These are phyloP conservation scores for Sphagnum contortum DNA, from an alignment of 225 moss, liverwort and hornwort species.

Conservation along the genomic window DNA sequence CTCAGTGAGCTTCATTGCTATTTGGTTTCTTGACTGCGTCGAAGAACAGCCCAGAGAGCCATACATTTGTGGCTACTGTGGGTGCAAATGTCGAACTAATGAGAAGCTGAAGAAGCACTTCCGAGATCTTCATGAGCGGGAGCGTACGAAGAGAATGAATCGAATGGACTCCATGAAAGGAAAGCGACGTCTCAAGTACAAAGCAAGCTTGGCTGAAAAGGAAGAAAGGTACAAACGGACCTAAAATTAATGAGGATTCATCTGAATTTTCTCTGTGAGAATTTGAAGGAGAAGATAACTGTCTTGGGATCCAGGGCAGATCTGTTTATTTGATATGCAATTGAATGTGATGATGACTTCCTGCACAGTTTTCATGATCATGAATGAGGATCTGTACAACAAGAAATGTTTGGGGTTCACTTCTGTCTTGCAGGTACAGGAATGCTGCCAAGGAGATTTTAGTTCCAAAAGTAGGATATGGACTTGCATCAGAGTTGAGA, in stretches of 20 bases:
- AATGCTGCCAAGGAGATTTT: slow-evolving; percentile 40
- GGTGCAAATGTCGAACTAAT: slow-evolving; percentile 85
- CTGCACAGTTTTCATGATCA: too few relatives aligned
- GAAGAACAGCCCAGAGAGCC: slow-evolving; percentile 44
- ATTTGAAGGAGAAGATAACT: too few relatives aligned
- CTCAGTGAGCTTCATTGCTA: too few relatives aligned
- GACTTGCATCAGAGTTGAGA: slow-evolving; percentile 47
- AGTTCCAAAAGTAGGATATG: slow-evolving; percentile 62
- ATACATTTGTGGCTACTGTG: slow-evolving; percentile 87
- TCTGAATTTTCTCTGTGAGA: background rate
- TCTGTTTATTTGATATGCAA: too few relatives aligned
- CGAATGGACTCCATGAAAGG: slow-evolving; percentile 68
- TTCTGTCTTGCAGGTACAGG: slow-evolving; percentile 33
- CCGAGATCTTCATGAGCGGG: slow-evolving; percentile 84
- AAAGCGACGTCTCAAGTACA: slow-evolving; percentile 49
- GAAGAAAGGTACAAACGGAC: slow-evolving; percentile 26
- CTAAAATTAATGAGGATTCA: background rate
- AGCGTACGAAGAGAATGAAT: slow-evolving; percentile 91
- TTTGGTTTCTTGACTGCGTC: too few relatives aligned
- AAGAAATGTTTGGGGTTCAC: too few relatives aligned
- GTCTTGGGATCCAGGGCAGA: too few relatives aligned
- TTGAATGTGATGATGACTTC: too few relatives aligned
- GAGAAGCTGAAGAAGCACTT: slow-evolving; percentile 88
- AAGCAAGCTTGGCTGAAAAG: slow-evolving; percentile 36
- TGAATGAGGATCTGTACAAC: too few relatives aligned